These are phyloP conservation scores for Furcasterigmium furcatum DNA, from an alignment of 2,329 filamentous ascomycete genomes.

Conservation along the genomic window DNA sequence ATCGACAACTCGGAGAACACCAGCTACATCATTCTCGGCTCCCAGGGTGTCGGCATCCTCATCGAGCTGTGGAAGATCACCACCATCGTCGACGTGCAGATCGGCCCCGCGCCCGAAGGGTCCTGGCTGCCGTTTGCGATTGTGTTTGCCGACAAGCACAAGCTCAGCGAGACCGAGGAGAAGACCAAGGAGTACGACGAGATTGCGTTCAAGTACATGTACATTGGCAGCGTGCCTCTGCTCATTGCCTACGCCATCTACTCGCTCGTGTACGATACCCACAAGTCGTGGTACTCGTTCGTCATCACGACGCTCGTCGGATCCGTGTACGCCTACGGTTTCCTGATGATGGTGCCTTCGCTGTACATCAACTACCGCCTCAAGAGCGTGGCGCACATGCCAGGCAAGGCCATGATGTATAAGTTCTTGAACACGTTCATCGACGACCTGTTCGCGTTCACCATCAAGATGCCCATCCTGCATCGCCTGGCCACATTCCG, in stretches of 20 bases:
- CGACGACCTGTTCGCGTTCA: slow-evolving; percentile 97
- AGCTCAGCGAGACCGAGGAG: slow-evolving; percentile 90
- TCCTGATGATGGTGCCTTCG: slow-evolving; percentile 97
- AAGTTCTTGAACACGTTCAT: slow-evolving; percentile 99
- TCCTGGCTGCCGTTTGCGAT: slow-evolving; percentile 77
- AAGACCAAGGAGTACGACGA: slow-evolving; percentile 98
- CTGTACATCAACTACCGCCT: slow-evolving; percentile 99
- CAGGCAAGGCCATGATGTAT: slow-evolving; percentile 93
- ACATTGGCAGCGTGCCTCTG: slow-evolving; percentile 85
- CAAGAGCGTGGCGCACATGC: slow-evolving; percentile 95
- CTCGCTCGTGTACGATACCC: slow-evolving; percentile 85
- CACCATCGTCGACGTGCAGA: slow-evolving; percentile 84
- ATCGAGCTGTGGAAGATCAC: slow-evolving; percentile 90
- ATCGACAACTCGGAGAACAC: slow-evolving; percentile 97
- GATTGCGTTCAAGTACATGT: slow-evolving; percentile 97
- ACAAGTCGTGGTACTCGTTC: slow-evolving; percentile 98
- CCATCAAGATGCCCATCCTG: slow-evolving; percentile 97
- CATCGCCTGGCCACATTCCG: slow-evolving; percentile 89
- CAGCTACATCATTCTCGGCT: slow-evolving; percentile 97
- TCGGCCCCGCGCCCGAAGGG: slow-evolving; percentile 65
- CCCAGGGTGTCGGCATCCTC: slow-evolving; percentile 77
- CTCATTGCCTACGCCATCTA: slow-evolving; percentile 87
- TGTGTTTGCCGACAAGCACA: slow-evolving; percentile 93
- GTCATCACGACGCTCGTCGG: slow-evolving; percentile 93
- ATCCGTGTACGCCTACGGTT: slow-evolving; percentile 95